Evolutionary conservation across 2,329 filamentous ascomycete species (phyloP).

Genomic region (Aspergillus sp.): DNA sequence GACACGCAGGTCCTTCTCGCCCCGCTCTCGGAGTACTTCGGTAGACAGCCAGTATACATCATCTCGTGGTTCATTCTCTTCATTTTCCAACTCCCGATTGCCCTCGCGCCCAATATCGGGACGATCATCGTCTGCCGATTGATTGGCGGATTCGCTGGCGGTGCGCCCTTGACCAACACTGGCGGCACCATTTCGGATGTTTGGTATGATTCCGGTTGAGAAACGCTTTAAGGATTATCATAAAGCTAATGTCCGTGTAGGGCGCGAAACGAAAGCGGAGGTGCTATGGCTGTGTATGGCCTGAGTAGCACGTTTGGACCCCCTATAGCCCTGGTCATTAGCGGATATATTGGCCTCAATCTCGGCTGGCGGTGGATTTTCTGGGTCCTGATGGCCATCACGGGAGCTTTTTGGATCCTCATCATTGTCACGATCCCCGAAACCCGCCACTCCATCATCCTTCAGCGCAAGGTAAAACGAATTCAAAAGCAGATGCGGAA

Average conservation of each 20-base stretch:
- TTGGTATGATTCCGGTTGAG: no score
- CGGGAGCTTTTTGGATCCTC: no score
- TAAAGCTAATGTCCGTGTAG: conserved; percentile 3
- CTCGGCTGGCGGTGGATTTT: conserved; percentile 6
- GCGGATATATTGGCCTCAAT: conserved; percentile 25
- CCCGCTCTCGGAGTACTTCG: conserved; percentile 78
- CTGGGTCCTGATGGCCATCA: not conserved
- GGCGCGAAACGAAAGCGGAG: conserved; percentile 30
- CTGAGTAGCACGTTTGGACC: conserved; percentile 36
- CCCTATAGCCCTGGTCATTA: conserved; percentile 33
- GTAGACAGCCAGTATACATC: conserved; percentile 71
- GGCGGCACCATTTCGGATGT: not conserved
- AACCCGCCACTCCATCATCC: not conserved
- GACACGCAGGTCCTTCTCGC: conserved; percentile 82
- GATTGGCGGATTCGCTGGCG: conserved; percentile 39
- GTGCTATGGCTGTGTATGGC: conserved; percentile 36
- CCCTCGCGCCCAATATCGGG: conserved; percentile 67
- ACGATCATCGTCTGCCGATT: conserved; percentile 62
- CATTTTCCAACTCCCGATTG: conserved; percentile 68
- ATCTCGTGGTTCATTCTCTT: conserved; percentile 70
- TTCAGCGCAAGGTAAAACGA: conserved; percentile 25
- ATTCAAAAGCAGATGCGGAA: conserved; percentile 27
- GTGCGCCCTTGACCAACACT: conserved; percentile 8
- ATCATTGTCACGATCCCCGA: not conserved
- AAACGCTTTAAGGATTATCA: no score